These are phyloP conservation scores for Coleophoma crateriformis DNA, from an alignment of 2,329 filamentous ascomycete species.

Conservation along the genomic window DNA sequence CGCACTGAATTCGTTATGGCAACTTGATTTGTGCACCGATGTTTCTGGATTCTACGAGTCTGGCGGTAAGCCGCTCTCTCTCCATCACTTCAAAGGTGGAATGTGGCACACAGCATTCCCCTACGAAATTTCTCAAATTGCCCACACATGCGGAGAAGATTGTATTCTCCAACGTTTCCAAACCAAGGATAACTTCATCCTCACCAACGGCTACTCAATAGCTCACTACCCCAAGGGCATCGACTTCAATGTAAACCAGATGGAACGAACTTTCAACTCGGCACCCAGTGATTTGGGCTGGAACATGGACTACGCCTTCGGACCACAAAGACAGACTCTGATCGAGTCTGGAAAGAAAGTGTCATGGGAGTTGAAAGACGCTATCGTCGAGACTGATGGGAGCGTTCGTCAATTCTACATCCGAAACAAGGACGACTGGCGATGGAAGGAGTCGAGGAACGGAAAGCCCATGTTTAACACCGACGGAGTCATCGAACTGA, in stretches of 20 bases:
- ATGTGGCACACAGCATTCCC: conserved; percentile 40
- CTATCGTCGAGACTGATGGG: conserved; percentile 39
- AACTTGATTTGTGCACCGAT: conserved; percentile 24
- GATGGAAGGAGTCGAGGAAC: conserved; percentile 41
- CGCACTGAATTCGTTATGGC: conserved; percentile 21
- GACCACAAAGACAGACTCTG: conserved; percentile 41
- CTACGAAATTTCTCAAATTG: conserved; percentile 19
- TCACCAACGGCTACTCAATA: conserved; percentile 23
- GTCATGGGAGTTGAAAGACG: conserved; percentile 48
- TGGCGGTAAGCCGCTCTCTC: conserved; percentile 19
- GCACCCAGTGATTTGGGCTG: conserved; percentile 23
- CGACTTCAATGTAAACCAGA: conserved; percentile 23
- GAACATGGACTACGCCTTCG: conserved; percentile 41
- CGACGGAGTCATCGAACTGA: conserved; percentile 50
- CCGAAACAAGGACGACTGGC: conserved; percentile 43
- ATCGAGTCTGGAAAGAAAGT: conserved; percentile 45
- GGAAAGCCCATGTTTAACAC: conserved; percentile 43
- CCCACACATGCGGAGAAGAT: conserved; percentile 24
- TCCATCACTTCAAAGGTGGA: conserved; percentile 36
- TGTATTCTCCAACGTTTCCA: conserved; percentile 25
- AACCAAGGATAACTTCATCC: conserved; percentile 22
- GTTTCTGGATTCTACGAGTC: conserved; percentile 25
- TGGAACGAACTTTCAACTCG: conserved; percentile 22
- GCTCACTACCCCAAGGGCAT: conserved; percentile 23
- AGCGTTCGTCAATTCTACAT: conserved; percentile 48